phyloP scores from a whole-genome alignment of 345 rosid genomes.

The Boechera divaricarpa region DNA sequence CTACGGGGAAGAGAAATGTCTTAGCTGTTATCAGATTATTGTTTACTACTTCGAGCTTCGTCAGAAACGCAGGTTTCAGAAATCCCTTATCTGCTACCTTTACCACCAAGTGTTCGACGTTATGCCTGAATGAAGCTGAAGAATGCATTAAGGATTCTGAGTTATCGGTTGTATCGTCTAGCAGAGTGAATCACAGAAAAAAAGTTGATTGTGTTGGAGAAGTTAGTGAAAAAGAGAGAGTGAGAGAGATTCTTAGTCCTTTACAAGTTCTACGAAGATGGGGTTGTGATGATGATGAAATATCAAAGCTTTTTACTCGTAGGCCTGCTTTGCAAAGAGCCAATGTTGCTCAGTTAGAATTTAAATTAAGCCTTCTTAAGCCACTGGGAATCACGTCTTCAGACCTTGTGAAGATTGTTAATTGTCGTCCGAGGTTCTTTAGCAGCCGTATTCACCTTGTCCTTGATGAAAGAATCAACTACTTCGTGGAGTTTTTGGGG shows the following conservation, averaged over 20 bases:
- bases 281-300: conserved; percentile 75
- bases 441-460: conserved; percentile 58
- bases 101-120: conserved; percentile 68
- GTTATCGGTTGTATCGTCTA: conserved; percentile 43
- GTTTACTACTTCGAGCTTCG: conserved; percentile 22
- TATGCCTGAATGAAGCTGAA: conserved; percentile 51
- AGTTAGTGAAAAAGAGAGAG: conserved; percentile 10
- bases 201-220: conserved; percentile 14
- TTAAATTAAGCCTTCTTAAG: conserved; percentile 60
- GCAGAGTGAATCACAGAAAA: conserved; percentile 56
- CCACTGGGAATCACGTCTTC: conserved; percentile 61
- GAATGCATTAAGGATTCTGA: conserved; percentile 29
- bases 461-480: conserved; percentile 73
- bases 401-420: conserved; percentile 79
- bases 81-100: background rate
- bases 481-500: conserved; percentile 57
- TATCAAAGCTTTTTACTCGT: conserved; percentile 54
- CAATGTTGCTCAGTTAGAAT: conserved; percentile 52
- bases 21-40: conserved; percentile 25
- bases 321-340: conserved; percentile 66
- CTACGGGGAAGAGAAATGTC: conserved; percentile 22
- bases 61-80: background rate
- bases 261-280: conserved; percentile 56
- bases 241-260: conserved; percentile 35
- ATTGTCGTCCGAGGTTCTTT: conserved; percentile 80